phyloP scores from a whole-genome alignment of 768 basidiomycete genomes.

The Tricholoma sp. region DNA sequence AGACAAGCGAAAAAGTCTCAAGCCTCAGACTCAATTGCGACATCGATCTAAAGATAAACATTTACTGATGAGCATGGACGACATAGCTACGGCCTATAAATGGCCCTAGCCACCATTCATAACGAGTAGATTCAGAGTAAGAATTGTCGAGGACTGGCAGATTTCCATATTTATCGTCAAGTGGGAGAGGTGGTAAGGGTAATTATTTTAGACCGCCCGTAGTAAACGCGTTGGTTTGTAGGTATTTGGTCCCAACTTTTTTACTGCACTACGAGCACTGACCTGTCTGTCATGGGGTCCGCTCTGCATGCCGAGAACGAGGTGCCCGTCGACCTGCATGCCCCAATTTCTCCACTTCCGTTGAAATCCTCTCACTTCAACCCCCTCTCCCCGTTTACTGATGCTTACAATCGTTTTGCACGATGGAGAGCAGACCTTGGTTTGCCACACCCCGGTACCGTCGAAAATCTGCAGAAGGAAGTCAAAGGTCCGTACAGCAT shows the following conservation, averaged over 20 bases:
- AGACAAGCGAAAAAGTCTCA: too few species aligned
- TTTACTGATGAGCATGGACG: too few species aligned
- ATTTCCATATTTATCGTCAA: too few species aligned
- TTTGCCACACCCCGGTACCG: conserved; percentile 86
- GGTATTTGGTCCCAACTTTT: conserved; percentile 34
- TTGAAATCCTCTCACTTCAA: conserved; percentile 33
- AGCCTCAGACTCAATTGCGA: not conserved
- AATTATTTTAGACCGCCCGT: too few species aligned
- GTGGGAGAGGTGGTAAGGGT: too few species aligned
- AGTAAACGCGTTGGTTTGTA: conserved; percentile 18
- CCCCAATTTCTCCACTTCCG: conserved; percentile 29
- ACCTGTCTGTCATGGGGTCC: conserved; percentile 38
- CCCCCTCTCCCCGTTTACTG: conserved; percentile 55
- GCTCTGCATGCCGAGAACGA: conserved; percentile 38
- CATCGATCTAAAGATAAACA: not conserved
- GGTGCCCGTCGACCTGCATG: conserved; percentile 32
- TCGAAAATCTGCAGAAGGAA: conserved; percentile 91
- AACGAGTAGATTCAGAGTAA: not conserved
- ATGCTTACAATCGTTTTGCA: conserved; percentile 67
- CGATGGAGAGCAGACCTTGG: conserved; percentile 79
- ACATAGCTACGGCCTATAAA: not conserved
- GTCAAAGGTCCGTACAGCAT: conserved; percentile 62
- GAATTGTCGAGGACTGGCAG: not conserved
- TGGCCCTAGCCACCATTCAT: not conserved
- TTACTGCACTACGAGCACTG: conserved; percentile 25